phyloP scores from a whole-genome alignment of 108 stramenopile genomes.

The Aurantiochytrium sp. region DNA sequence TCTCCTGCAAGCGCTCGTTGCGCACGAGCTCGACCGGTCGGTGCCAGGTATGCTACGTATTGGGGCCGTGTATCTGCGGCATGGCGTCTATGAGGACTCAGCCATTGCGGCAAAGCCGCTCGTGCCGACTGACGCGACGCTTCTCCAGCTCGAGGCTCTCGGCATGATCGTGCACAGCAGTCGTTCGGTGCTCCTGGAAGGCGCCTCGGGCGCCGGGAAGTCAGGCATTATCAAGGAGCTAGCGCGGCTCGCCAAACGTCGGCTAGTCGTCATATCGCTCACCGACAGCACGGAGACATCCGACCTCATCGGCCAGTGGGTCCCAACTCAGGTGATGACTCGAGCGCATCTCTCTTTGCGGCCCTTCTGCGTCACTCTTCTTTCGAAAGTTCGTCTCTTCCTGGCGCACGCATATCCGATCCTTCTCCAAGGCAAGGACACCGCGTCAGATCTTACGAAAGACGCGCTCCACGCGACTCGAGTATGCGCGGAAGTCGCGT shows the following conservation, averaged over 20 bases:
- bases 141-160: constrained; percentile 24
- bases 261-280: constrained; percentile 14
- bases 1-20: neutral
- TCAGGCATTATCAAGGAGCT: constrained; percentile 35
- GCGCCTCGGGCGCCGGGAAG: constrained; percentile 31
- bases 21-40: neutral
- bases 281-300: constrained; percentile 32
- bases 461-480: neutral
- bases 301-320: constrained; percentile 38
- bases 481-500: neutral
- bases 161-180: constrained; percentile 27
- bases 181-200: constrained; percentile 29
- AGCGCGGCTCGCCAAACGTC: constrained; percentile 1
- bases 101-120: neutral
- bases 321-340: neutral
- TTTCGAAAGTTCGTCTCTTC: neutral
- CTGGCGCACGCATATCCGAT: neutral
- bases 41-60: neutral
- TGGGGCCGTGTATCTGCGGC: constrained; percentile 14
- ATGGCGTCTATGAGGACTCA: neutral
- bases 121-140: neutral
- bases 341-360: neutral
- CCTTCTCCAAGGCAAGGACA: neutral
- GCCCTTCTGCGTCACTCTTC: neutral
- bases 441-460: neutral